phyloP scores from a whole-genome alignment of 805 yeast species.

The Lipomyces starkeyi region DNA sequence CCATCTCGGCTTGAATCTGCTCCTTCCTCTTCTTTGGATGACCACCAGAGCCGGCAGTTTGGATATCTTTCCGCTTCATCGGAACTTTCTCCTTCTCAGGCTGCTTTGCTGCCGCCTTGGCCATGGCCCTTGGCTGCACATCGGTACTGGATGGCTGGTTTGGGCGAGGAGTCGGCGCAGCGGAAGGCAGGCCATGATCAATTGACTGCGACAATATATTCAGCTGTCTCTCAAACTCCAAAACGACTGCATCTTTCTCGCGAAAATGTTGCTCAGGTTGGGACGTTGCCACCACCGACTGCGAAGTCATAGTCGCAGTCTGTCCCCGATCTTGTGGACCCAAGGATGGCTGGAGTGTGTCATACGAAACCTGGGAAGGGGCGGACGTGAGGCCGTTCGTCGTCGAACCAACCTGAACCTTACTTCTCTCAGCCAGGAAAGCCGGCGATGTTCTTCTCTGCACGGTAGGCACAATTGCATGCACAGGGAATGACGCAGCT shows the following conservation, averaged over 20 bases:
- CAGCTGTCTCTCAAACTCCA: constrained; percentile 6
- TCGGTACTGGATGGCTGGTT: not conserved
- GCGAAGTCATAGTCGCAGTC: not conserved
- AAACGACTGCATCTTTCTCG: not conserved
- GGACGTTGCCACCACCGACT: not conserved
- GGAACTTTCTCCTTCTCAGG: not conserved
- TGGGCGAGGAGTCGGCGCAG: not conserved
- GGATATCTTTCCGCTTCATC: constrained; percentile 1
- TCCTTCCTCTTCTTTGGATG: constrained; percentile 21
- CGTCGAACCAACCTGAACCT: not conserved
- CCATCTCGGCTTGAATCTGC: constrained; percentile 14
- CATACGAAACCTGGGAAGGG: not conserved
- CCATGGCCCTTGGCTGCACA: not conserved
- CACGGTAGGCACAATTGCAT: not conserved
- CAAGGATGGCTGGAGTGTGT: not conserved
- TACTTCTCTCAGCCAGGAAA: not conserved
- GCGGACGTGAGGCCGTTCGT: not conserved
- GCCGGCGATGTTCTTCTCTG: not conserved
- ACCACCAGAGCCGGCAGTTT: not conserved
- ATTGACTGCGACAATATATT: not conserved
- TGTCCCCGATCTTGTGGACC: not conserved
- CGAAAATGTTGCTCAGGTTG: not conserved
- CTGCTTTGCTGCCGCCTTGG: not conserved
- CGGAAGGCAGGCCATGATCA: not conserved
- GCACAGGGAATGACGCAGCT: not conserved